Conservation (phyloP, 306 rosid genomes). For the Glycyrrhiza uralensis region DNA sequence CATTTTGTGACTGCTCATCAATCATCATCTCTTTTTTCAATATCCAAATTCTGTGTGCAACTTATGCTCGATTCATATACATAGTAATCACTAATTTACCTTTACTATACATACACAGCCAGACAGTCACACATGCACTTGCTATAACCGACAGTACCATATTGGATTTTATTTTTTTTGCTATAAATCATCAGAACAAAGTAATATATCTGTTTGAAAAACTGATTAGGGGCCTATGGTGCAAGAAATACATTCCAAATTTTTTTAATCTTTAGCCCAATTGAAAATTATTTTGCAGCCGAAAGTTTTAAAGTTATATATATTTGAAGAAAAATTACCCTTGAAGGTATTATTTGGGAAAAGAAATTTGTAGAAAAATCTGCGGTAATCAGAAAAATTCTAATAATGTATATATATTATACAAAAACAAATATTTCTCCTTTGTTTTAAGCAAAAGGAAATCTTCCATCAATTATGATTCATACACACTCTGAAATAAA, state of each 20-base stretch:
- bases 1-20: background rate
- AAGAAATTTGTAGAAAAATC: too few relatives aligned
- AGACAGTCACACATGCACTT: background rate
- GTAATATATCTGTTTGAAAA: background rate
- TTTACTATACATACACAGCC: background rate
- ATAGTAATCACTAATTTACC: background rate
- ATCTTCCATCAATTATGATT: too few relatives aligned
- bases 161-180: too few relatives aligned
- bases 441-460: too few relatives aligned
- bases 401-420: too few relatives aligned
- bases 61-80: conserved; percentile 19
- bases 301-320: too few relatives aligned
- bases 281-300: too few relatives aligned
- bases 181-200: background rate
- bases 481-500: too few relatives aligned
- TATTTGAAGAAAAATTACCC: too few relatives aligned
- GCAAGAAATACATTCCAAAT: background rate
- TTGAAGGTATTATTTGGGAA: too few relatives aligned
- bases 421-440: too few relatives aligned
- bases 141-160: background rate
- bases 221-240: background rate
- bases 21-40: background rate
- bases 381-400: too few relatives aligned
- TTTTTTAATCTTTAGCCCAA: background rate
- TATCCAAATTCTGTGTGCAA: conserved; percentile 13